Evolutionary conservation across 2,329 filamentous ascomycete genomes (phyloP).

Genomic region (Ophiostoma sp.): DNA sequence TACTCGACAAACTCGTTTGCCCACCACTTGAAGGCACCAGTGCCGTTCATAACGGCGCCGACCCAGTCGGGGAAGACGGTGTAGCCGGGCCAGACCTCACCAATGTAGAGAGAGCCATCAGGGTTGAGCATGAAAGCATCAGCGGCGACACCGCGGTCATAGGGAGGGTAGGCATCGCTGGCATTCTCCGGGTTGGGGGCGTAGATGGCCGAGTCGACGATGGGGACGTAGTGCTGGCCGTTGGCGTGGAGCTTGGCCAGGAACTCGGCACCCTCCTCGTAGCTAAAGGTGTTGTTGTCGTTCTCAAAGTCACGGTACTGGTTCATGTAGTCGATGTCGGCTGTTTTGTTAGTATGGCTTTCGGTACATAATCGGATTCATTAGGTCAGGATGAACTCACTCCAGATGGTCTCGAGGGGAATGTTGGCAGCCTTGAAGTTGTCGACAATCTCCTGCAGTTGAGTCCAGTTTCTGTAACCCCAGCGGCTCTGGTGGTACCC

Average conservation of each 20-base stretch:
- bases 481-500: constrained; percentile 81
- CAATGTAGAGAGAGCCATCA: constrained; percentile 53
- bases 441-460: constrained; percentile 60
- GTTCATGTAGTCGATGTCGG: constrained; percentile 68
- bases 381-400: background rate
- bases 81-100: constrained; percentile 69
- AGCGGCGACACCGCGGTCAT: constrained; percentile 55
- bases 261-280: constrained; percentile 55
- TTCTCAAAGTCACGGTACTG: constrained; percentile 57
- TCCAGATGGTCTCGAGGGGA: constrained; percentile 68
- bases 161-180: constrained; percentile 62
- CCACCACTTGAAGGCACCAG: constrained; percentile 60
- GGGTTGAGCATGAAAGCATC: constrained; percentile 51
- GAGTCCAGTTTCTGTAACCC: constrained; percentile 71
- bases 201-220: constrained; percentile 67
- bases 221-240: constrained; percentile 65
- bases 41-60: constrained; percentile 54
- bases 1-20: constrained; percentile 44
- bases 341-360: background rate
- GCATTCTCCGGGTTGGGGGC: constrained; percentile 63
- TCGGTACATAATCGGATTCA: too few relatives aligned
- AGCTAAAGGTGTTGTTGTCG: constrained; percentile 52
- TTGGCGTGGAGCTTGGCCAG: constrained; percentile 57
- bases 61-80: constrained; percentile 65
- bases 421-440: constrained; percentile 61